Percentiles rank a stretch among this genome's conserved stretches.
Conservation (phyloP, 2,329 filamentous ascomycete genomes). For the Pestalotiopsis sp. region DNA sequence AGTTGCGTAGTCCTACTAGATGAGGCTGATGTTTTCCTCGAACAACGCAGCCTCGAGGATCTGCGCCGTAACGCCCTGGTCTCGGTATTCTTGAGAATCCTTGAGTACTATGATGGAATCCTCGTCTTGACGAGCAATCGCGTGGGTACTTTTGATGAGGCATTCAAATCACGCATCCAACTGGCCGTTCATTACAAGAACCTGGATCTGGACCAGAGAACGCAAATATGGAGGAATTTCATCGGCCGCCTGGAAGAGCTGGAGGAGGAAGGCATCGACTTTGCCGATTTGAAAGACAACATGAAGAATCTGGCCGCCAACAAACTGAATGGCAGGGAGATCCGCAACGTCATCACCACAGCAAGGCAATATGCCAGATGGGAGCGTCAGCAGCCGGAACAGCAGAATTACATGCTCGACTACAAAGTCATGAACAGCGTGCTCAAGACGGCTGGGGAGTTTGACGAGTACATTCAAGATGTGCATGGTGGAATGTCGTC, state of each 20-base stretch:
- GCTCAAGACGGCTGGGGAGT: constrained; percentile 19
- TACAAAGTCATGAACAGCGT: constrained; percentile 5
- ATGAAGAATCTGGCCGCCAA: constrained; percentile 29
- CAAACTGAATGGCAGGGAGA: constrained; percentile 39
- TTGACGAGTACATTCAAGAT: constrained; percentile 18
- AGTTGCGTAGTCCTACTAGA: constrained; percentile 36
- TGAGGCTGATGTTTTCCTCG: constrained; percentile 40
- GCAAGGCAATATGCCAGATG: constrained; percentile 18
- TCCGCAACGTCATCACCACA: constrained; percentile 35
- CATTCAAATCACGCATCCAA: neutral
- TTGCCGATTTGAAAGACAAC: constrained; percentile 18
- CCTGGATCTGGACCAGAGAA: constrained; percentile 11
- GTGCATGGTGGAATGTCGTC: neutral
- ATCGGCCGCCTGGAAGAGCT: constrained; percentile 16
- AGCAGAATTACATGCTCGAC: neutral
- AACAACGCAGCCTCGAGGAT: constrained; percentile 31
- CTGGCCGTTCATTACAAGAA: constrained; percentile 11
- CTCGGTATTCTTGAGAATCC: constrained; percentile 34
- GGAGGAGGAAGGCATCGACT: neutral
- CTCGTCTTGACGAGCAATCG: constrained; percentile 39
- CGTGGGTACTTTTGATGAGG: constrained; percentile 17
- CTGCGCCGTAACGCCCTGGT: constrained; percentile 37
- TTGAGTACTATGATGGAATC: constrained; percentile 40
- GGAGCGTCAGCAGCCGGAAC: constrained; percentile 19
- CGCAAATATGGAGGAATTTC: constrained; percentile 16